Conservation (phyloP, 2,329 filamentous ascomycete species). For the Ceratocystis eucalypticola region DNA sequence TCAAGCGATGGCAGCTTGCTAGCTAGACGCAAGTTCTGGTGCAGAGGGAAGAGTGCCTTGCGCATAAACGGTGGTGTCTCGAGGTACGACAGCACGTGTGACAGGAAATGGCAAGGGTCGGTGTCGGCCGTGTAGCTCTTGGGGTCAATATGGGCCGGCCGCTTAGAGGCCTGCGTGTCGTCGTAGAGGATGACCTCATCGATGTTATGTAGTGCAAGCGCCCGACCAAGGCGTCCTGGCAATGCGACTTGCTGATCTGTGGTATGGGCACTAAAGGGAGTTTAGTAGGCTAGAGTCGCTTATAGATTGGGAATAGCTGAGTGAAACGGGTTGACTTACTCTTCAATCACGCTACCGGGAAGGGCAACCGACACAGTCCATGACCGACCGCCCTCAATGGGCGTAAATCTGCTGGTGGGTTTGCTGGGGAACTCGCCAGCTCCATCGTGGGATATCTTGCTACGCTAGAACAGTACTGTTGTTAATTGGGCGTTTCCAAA, state of each 20-base stretch:
- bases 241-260: conserved; percentile 62
- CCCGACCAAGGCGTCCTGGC: conserved; percentile 64
- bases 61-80: conserved; percentile 76
- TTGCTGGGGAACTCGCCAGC: conserved; percentile 34
- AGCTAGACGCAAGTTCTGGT: conserved; percentile 62
- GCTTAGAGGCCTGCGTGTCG: conserved; percentile 42
- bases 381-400: conserved; percentile 45
- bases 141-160: conserved; percentile 36
- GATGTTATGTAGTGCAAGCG: conserved; percentile 67
- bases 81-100: conserved; percentile 66
- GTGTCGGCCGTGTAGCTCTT: conserved; percentile 52
- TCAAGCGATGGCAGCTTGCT: conserved; percentile 65
- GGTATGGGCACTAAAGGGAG: conserved; percentile 46
- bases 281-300: neutral
- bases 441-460: conserved; percentile 34
- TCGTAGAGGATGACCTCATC: conserved; percentile 77
- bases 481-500: neutral
- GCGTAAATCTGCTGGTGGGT: conserved; percentile 55
- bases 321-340: conserved; percentile 36
- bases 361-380: conserved; percentile 69
- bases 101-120: conserved; percentile 67
- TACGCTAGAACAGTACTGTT: conserved; percentile 30
- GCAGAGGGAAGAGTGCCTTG: conserved; percentile 59
- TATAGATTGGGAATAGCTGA: too few species aligned
- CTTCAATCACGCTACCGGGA: conserved; percentile 62